A percentile compares a stretch with the other conserved stretches of the same genome.
These are phyloP conservation scores for Penicillium freii DNA, from an alignment of 2,329 filamentous ascomycete genomes.

Conservation along the genomic window DNA sequence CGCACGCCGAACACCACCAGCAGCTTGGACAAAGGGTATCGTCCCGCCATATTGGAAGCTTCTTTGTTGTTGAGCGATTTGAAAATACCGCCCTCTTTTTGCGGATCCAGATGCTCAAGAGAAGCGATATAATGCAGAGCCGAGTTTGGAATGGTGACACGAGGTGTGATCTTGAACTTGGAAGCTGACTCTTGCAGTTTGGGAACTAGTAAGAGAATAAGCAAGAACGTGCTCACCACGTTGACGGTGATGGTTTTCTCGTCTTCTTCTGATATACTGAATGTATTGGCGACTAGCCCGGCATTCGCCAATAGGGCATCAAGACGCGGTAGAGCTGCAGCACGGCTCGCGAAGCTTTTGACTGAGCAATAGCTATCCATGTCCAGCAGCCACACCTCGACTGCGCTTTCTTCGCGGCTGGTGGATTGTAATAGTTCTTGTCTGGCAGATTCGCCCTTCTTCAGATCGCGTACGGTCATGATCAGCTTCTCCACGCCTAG, in stretches of 20 bases:
- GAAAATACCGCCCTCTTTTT: slow-evolving; percentile 11
- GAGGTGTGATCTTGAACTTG: slow-evolving; percentile 16
- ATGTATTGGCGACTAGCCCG: slow-evolving; percentile 45
- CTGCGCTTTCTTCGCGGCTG: not conserved
- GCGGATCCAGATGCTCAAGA: slow-evolving; percentile 12
- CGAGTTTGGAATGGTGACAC: slow-evolving; percentile 19
- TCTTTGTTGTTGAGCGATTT: slow-evolving; percentile 13
- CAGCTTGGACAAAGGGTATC: slow-evolving; percentile 21
- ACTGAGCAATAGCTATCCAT: slow-evolving; percentile 34
- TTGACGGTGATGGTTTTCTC: slow-evolving; percentile 28
- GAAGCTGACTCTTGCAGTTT: slow-evolving; percentile 38
- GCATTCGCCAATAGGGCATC: slow-evolving; percentile 40
- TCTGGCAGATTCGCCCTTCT: slow-evolving; percentile 9
- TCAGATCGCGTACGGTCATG: slow-evolving; percentile 9
- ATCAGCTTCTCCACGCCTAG: slow-evolving; percentile 8
- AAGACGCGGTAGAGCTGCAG: slow-evolving; percentile 28
- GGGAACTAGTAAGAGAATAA: slow-evolving; percentile 49
- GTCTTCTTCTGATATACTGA: slow-evolving; percentile 30
- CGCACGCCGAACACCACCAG: slow-evolving; percentile 20
- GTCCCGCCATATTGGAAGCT: slow-evolving; percentile 14
- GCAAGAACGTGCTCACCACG: slow-evolving; percentile 50
- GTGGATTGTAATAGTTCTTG: slow-evolving; percentile 5
- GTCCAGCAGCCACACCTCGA: slow-evolving; percentile 35
- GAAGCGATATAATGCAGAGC: slow-evolving; percentile 20
- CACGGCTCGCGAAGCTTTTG: slow-evolving; percentile 30